These are phyloP conservation scores for Sporothrix euskadiensis DNA, from an alignment of 2,329 filamentous ascomycete genomes.

Conservation along the genomic window DNA sequence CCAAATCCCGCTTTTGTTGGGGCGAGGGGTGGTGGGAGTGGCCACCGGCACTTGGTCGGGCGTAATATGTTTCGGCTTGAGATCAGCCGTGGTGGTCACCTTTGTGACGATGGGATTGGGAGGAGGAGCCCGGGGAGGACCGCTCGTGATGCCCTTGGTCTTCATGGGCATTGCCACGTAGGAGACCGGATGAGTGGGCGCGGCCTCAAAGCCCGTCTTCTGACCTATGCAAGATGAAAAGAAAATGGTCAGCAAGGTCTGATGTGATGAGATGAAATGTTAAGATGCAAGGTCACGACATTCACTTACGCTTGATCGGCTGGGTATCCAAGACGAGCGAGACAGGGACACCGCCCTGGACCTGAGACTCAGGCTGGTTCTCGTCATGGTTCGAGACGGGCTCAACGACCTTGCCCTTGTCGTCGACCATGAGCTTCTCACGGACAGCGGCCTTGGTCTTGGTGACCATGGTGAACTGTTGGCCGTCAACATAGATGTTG, in stretches of 20 bases:
- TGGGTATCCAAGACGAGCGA: not conserved
- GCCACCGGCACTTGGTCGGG: not conserved
- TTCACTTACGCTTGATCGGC: not conserved
- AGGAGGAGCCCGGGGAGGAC: conserved; percentile 5
- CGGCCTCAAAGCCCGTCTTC: not conserved
- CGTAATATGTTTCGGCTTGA: not conserved
- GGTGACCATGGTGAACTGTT: not conserved
- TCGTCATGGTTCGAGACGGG: not conserved
- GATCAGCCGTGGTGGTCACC: not conserved
- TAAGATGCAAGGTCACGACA: not conserved
- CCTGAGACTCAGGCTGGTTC: not conserved
- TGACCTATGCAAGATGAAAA: not conserved
- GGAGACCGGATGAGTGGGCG: not conserved
- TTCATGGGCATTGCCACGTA: not conserved
- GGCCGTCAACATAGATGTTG: not conserved
- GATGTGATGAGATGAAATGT: not conserved
- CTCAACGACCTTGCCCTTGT: not conserved
- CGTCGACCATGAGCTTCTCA: not conserved
- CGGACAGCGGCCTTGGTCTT: not conserved
- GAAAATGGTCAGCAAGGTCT: not conserved
- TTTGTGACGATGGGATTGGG: not conserved
- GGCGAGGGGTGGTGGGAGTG: not conserved
- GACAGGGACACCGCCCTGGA: not conserved
- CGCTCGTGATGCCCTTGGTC: not conserved
- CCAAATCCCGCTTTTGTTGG: not conserved